phyloP scores from a whole-genome alignment of 495 filamentous ascomycete genomes.

The Podospora bellae-mahoneyi region DNA sequence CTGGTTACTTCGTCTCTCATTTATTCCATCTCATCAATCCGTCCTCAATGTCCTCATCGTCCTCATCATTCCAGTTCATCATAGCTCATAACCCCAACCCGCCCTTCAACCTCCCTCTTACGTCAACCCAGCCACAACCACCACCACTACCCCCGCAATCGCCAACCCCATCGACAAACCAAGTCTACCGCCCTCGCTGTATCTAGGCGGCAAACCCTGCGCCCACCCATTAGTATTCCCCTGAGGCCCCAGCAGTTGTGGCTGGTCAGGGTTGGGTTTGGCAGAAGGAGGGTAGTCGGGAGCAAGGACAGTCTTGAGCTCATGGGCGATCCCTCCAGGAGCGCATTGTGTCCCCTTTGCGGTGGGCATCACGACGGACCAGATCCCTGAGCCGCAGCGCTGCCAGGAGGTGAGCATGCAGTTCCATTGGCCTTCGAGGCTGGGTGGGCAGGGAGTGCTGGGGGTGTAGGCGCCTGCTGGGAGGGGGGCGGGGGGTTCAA shows the following conservation, averaged over 20 bases:
- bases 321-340: neutral
- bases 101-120: neutral
- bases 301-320: neutral
- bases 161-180: neutral
- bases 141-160: neutral
- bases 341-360: slow-evolving; percentile 1
- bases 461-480: slow-evolving; percentile 1
- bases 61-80: neutral
- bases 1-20: neutral
- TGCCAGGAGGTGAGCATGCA: slow-evolving; percentile 38
- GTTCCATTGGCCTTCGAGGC: slow-evolving; percentile 40
- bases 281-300: neutral
- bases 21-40: neutral
- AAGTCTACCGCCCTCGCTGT: neutral
- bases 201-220: neutral
- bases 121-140: neutral
- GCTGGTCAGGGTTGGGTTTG: neutral
- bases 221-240: neutral
- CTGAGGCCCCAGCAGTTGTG: neutral
- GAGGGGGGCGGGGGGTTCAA: neutral
- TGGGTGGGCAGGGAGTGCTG: slow-evolving; percentile 24
- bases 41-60: neutral
- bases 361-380: slow-evolving; percentile 20
- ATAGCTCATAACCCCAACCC: neutral
- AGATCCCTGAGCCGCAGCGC: slow-evolving; percentile 37